Evolutionary conservation across 2,329 filamentous ascomycete species (phyloP).

Genomic region (Diaporthe citri): DNA sequence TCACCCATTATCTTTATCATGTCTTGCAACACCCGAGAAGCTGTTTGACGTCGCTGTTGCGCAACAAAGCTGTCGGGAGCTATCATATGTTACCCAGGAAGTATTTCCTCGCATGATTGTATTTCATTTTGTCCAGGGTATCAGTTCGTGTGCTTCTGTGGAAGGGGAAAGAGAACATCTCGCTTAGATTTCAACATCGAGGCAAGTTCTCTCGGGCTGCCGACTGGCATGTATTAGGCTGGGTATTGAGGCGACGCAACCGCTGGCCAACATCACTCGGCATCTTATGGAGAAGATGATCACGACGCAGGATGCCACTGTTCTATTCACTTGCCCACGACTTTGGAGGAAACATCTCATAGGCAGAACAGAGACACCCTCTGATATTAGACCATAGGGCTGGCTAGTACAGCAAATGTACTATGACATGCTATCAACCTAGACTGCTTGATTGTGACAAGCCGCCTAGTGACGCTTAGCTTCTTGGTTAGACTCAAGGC

Average conservation of each 20-base stretch:
- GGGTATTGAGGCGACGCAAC: constrained; percentile 34
- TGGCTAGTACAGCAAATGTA: constrained; percentile 39
- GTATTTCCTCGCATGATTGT: constrained; percentile 39
- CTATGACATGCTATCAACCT: constrained; percentile 31
- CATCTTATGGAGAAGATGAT: constrained; percentile 34
- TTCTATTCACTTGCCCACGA: constrained; percentile 41
- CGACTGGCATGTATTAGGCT: constrained; percentile 36
- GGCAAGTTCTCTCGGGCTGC: constrained; percentile 37
- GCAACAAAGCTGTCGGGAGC: constrained; percentile 23
- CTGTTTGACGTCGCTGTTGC: constrained; percentile 20
- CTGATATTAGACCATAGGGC: constrained; percentile 42
- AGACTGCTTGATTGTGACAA: neutral
- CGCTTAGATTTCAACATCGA: constrained; percentile 39
- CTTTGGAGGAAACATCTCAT: constrained; percentile 41
- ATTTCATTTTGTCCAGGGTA: constrained; percentile 40
- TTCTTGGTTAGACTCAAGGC: neutral
- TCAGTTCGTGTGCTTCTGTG: constrained; percentile 26
- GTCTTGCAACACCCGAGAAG: constrained; percentile 27
- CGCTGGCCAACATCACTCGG: constrained; percentile 26
- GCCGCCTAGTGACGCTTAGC: neutral
- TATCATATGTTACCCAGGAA: constrained; percentile 43
- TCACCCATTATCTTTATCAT: constrained; percentile 34
- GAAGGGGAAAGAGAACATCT: constrained; percentile 22
- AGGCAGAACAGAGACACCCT: constrained; percentile 41
- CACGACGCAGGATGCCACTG: constrained; percentile 37